These are phyloP conservation scores for Cystofilobasidium capitatum DNA, from an alignment of 768 basidiomycete genomes.

Conservation along the genomic window DNA sequence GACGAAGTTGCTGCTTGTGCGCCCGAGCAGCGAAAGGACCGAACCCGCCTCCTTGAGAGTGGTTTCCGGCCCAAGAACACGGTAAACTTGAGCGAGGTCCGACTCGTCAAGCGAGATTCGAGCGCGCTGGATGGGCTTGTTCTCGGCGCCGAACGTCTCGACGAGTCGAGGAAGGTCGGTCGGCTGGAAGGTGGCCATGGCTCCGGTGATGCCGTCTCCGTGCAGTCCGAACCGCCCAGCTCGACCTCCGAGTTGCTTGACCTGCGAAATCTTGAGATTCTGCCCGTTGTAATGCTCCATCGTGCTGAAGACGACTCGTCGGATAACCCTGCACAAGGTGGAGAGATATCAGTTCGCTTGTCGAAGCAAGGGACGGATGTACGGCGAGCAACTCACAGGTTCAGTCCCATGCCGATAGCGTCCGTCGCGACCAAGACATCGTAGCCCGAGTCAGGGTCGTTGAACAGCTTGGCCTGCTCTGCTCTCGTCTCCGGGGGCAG, in stretches of 20 bases:
- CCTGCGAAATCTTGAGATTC: conserved; percentile 57
- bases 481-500: conserved; percentile 84
- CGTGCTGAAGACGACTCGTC: conserved; percentile 67
- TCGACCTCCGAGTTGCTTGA: conserved; percentile 90
- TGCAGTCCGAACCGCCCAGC: conserved; percentile 80
- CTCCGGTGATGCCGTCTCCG: conserved; percentile 46
- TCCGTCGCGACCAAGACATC: conserved; percentile 90
- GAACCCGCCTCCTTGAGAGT: conserved; percentile 38
- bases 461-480: conserved; percentile 87
- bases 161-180: conserved; percentile 56
- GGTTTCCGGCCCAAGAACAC: conserved; percentile 38
- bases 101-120: conserved; percentile 41
- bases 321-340: conserved; percentile 62
- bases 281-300: conserved; percentile 59
- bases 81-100: conserved; percentile 32
- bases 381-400: conserved; percentile 52
- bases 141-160: conserved; percentile 49
- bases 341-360: background rate
- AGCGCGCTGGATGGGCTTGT: conserved; percentile 50
- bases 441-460: conserved; percentile 68
- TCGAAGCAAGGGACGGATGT: background rate
- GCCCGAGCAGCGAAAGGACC: conserved; percentile 34
- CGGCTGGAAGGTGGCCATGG: conserved; percentile 60
- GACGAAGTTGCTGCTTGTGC: conserved; percentile 34
- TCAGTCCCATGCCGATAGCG: conserved; percentile 93